Conservation (phyloP, 352 stramenopile species). For the Pythium volutum region DNA sequence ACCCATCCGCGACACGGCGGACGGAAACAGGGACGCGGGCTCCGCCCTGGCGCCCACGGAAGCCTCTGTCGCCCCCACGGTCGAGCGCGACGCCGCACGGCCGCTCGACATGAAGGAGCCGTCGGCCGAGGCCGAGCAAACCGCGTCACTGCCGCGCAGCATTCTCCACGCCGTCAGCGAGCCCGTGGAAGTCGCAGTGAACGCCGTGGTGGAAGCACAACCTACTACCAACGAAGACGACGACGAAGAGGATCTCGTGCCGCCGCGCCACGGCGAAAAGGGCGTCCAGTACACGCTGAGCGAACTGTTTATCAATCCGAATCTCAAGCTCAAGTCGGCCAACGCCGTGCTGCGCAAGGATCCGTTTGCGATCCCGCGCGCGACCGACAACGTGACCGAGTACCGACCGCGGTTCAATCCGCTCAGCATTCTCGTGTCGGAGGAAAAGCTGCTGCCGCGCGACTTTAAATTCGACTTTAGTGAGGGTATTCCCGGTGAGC, state of each 20-base stretch:
- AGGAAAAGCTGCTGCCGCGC: constrained; percentile 66
- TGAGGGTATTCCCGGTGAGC: constrained; percentile 29
- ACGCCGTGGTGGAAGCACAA: neutral
- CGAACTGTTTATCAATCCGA: constrained; percentile 26
- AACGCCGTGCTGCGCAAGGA: constrained; percentile 31
- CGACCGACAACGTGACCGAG: constrained; percentile 68
- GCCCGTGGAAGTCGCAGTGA: neutral
- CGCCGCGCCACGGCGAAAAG: constrained; percentile 16
- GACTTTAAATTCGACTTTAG: constrained; percentile 60
- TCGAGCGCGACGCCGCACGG: neutral
- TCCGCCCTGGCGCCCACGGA: neutral
- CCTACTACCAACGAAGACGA: constrained; percentile 2
- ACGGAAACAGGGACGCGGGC: neutral
- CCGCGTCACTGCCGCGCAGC: neutral
- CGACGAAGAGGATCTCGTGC: constrained; percentile 25
- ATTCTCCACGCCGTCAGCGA: constrained; percentile 15
- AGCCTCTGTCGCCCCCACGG: neutral
- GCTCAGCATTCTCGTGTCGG: constrained; percentile 60
- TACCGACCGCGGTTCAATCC: constrained; percentile 72
- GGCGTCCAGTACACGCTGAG: constrained; percentile 16
- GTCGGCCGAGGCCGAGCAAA: neutral
- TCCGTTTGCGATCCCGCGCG: constrained; percentile 69
- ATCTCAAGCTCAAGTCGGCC: constrained; percentile 19
- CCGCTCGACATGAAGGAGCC: constrained; percentile 13
- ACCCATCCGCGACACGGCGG: neutral